Percentiles rank a stretch among this genome's conserved stretches.
These are phyloP conservation scores for Cordyceps cicadae DNA, from an alignment of 2,329 filamentous ascomycete species.

Conservation along the genomic window DNA sequence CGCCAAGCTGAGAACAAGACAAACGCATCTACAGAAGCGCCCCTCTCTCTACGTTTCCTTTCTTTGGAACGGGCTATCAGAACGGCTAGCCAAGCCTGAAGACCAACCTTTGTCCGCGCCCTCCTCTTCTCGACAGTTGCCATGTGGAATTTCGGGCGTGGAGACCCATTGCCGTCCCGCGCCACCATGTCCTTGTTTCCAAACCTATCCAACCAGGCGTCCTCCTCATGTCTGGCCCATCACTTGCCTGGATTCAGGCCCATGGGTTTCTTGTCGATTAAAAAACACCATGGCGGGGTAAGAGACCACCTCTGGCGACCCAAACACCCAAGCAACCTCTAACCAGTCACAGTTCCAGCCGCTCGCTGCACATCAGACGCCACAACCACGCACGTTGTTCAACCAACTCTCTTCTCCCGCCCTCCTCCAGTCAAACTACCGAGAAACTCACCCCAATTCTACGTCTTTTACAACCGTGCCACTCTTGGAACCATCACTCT, in stretches of 20 bases:
- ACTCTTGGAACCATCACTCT: not conserved
- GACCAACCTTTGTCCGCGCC: not conserved
- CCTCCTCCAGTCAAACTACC: not conserved
- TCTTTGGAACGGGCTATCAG: not conserved
- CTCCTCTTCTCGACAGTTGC: not conserved
- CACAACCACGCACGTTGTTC: conserved; percentile 3
- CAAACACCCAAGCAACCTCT: not conserved
- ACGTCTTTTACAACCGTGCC: not conserved
- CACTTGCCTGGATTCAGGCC: not conserved
- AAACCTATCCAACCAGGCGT: not conserved
- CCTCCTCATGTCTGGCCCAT: not conserved
- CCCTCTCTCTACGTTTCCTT: not conserved
- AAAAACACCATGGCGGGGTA: not conserved
- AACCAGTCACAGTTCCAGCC: not conserved
- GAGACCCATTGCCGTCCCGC: not conserved
- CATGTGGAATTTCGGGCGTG: not conserved
- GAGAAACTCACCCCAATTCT: not conserved
- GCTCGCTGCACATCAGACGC: conserved; percentile 2
- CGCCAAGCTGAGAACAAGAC: conserved; percentile 3
- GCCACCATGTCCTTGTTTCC: not conserved
- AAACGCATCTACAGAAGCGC: not conserved
- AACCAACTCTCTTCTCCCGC: not conserved
- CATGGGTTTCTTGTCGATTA: not conserved
- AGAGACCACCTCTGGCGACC: not conserved
- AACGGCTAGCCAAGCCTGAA: not conserved